These are phyloP conservation scores for Boechera retrofracta DNA, from an alignment of 345 rosid species.

Conservation along the genomic window DNA sequence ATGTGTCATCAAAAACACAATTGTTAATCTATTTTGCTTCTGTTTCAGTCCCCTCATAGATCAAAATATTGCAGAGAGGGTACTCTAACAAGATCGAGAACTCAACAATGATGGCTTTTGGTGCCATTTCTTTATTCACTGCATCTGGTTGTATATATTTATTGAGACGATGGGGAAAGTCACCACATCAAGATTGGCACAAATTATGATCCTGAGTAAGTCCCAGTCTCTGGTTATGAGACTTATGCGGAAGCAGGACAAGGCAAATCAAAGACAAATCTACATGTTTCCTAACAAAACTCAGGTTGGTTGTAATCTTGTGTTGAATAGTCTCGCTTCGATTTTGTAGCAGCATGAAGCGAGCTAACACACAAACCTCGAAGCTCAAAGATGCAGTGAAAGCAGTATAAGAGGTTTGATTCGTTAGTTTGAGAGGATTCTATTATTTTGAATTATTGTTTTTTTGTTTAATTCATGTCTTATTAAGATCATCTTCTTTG, in stretches of 20 bases:
- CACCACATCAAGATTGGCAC: slow-evolving; percentile 85
- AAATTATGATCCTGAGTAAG: slow-evolving; percentile 54
- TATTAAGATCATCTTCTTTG: slow-evolving; percentile 2
- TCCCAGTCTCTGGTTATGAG: slow-evolving; percentile 23
- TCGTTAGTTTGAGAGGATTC: not conserved
- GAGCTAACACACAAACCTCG: slow-evolving; percentile 15
- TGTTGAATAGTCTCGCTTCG: slow-evolving; percentile 25
- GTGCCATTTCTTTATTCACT: slow-evolving; percentile 66
- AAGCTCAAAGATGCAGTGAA: slow-evolving; percentile 3
- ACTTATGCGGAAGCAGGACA: slow-evolving; percentile 14
- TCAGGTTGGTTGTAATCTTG: slow-evolving; percentile 27
- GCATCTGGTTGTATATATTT: slow-evolving; percentile 84
- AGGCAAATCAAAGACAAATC: slow-evolving; percentile 13
- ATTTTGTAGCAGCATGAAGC: slow-evolving; percentile 39
- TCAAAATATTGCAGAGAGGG: slow-evolving; percentile 68
- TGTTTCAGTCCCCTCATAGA: not conserved
- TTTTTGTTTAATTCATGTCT: not conserved
- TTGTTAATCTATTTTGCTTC: not conserved
- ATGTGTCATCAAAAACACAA: not conserved
- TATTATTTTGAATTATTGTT: not conserved
- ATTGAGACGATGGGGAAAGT: slow-evolving; percentile 88
- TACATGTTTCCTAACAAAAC: slow-evolving; percentile 15
- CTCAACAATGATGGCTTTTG: slow-evolving; percentile 66
- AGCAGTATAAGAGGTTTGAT: slow-evolving; percentile 15
- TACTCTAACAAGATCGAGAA: slow-evolving; percentile 66